A percentile compares a stretch with the other conserved stretches of the same genome.
phyloP scores from a whole-genome alignment of 805 yeast species.

The Candida chilensis region DNA sequence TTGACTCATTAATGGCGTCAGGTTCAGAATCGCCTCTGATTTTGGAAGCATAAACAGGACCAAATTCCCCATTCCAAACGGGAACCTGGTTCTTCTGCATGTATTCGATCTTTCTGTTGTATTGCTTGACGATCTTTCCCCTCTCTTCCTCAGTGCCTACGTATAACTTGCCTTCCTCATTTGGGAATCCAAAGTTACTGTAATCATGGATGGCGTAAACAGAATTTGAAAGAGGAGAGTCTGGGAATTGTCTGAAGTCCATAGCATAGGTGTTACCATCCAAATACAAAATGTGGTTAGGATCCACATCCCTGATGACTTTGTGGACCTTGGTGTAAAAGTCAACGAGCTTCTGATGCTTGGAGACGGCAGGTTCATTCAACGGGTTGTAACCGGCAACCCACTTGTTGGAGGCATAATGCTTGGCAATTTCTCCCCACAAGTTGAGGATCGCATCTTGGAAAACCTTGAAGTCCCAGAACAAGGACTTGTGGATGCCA shows the following conservation, averaged over 20 bases:
- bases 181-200: constrained; percentile 34
- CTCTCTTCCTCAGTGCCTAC: constrained; percentile 22
- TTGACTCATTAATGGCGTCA: constrained; percentile 23
- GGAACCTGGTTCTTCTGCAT: constrained; percentile 30
- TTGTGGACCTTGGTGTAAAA: constrained; percentile 28
- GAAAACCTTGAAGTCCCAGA: constrained; percentile 40
- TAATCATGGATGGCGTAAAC: constrained; percentile 47
- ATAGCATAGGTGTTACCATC: constrained; percentile 44
- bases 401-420: constrained; percentile 36
- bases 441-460: constrained; percentile 36
- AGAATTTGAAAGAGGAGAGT: constrained; percentile 24
- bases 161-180: constrained; percentile 17
- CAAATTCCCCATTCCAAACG: constrained; percentile 47
- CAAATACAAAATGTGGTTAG: constrained; percentile 37
- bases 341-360: constrained; percentile 27
- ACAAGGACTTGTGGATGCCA: constrained; percentile 33
- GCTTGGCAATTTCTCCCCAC: constrained; percentile 34
- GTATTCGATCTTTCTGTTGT: constrained; percentile 32
- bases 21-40: constrained; percentile 29
- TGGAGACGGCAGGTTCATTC: constrained; percentile 41
- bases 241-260: constrained; percentile 40
- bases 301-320: constrained; percentile 32
- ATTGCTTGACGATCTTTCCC: constrained; percentile 23
- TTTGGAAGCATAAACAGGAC: constrained; percentile 37
- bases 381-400: constrained; percentile 47